These are phyloP conservation scores for Tulasnella sp. DNA, from an alignment of 768 basidiomycete species.

Conservation along the genomic window DNA sequence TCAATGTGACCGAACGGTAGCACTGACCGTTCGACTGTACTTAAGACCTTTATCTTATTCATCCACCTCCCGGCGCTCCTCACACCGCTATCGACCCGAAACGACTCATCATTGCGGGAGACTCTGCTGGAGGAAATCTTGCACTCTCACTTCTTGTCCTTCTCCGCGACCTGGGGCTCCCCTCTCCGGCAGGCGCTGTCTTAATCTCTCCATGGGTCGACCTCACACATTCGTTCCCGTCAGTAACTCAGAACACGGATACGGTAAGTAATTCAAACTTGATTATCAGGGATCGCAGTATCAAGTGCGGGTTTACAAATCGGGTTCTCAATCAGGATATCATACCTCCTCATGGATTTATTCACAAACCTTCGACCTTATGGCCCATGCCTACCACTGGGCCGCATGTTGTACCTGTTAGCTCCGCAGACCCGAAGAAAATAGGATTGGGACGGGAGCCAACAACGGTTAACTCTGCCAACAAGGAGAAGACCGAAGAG, in stretches of 20 bases:
- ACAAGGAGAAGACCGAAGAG: not conserved
- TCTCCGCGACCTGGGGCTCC: slow-evolving; percentile 77
- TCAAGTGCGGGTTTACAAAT: not conserved
- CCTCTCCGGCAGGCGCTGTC: slow-evolving; percentile 80
- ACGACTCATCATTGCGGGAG: slow-evolving; percentile 81
- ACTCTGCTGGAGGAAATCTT: slow-evolving; percentile 91
- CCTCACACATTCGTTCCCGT: slow-evolving; percentile 93
- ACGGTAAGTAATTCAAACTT: slow-evolving; percentile 52
- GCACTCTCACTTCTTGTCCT: slow-evolving; percentile 64
- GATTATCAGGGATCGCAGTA: not conserved
- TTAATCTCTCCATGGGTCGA: slow-evolving; percentile 93
- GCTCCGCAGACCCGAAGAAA: not conserved
- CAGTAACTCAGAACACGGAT: slow-evolving; percentile 74
- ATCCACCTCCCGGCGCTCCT: slow-evolving; percentile 70
- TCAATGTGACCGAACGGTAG: not conserved
- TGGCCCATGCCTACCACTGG: slow-evolving; percentile 49
- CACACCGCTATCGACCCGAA: slow-evolving; percentile 77
- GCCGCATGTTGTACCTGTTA: slow-evolving; percentile 5
- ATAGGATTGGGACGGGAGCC: not conserved
- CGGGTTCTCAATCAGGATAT: slow-evolving; percentile 55
- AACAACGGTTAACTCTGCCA: not conserved
- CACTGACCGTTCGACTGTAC: not conserved
- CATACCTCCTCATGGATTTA: slow-evolving; percentile 64
- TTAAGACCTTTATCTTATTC: slow-evolving; percentile 79
- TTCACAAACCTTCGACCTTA: slow-evolving; percentile 65